Base-by-base conservation (phyloP, 352 stramenopile species). In the Pythium oligandrum region DNA sequence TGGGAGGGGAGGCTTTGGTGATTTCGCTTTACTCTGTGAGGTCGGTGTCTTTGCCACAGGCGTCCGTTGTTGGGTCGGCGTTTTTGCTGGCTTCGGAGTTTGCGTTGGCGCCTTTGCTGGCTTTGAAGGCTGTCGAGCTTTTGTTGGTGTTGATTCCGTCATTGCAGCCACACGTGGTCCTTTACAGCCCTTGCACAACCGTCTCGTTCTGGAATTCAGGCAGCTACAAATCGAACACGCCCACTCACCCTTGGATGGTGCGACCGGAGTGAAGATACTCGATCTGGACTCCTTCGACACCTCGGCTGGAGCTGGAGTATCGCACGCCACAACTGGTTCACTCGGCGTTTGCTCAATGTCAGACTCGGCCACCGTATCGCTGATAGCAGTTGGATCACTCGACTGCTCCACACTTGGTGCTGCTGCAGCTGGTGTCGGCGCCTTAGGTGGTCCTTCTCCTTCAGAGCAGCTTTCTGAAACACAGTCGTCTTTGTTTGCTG, bases 171-270 rank as follows among this genome's bases (percentile, higher is more conserved):
- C 35, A 7, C 53, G 53, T 12, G 59, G 59, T 35, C 48, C 44
- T 38, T 67, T 67, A 39, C 78, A 89, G n/a, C 71, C 66, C 4
- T 64, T 73, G 56, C 78, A 89, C 38, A 70, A 43, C 26, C 63
- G 69, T n/a, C 65, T 64, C 4, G 71, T 69, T 46, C 70, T 65
- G 9, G 66, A 56, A 51, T 89, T 89, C 33, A 66, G 68, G 52
- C 71, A 83, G 4, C 66, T 70, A 44, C 78, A 89, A 6, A 57
- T 68, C 26, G 59, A 61, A 53, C 78, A 89, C 4, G 66, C 69
- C 78, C 78, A 89, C 9, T 76, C 72, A 4, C 70, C 52, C 44
- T 59, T 70, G 1, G 38, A 10, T 12, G 53, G 9, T 5, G 39
- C 53, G 35, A 33, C 40, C 9, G 53, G 59, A 30, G 59, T 58